Evolutionary conservation across 2,329 filamentous ascomycete genomes (phyloP).

Genomic region (Botrytis sinoallii): DNA sequence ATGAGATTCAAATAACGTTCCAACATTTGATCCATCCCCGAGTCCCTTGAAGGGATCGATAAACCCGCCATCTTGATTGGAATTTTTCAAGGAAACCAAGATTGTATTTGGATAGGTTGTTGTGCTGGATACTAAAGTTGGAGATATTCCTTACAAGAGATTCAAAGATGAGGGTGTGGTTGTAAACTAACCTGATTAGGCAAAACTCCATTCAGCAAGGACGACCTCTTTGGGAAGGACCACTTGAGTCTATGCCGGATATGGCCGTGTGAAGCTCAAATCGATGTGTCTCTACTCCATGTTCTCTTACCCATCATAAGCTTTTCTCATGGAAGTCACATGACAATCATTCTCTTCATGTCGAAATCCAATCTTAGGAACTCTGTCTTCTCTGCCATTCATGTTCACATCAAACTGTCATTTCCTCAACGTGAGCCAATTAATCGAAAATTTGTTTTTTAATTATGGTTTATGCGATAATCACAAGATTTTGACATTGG

Average conservation of each 20-base stretch:
- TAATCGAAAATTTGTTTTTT: not conserved
- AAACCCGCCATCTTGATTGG: not conserved
- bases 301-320: not conserved
- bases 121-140: not conserved
- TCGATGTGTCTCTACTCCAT: not conserved
- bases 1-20: not conserved
- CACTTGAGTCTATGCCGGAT: not conserved
- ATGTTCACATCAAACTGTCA: not conserved
- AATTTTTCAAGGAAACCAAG: too few species aligned
- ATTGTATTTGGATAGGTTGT: too few species aligned
- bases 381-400: not conserved
- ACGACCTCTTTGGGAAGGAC: not conserved
- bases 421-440: not conserved
- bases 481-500: too few species aligned
- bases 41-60: not conserved
- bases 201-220: not conserved
- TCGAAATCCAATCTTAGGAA: not conserved
- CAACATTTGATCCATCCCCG: not conserved
- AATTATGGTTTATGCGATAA: accelerated
- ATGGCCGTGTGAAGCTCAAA: too few species aligned
- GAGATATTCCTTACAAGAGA: not conserved
- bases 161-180: not conserved
- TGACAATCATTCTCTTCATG: not conserved
- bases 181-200: not conserved
- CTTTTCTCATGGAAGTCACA: not conserved